phyloP scores from a whole-genome alignment of 192 early-diverging fungal species.

The Coemansia sp. region DNA sequence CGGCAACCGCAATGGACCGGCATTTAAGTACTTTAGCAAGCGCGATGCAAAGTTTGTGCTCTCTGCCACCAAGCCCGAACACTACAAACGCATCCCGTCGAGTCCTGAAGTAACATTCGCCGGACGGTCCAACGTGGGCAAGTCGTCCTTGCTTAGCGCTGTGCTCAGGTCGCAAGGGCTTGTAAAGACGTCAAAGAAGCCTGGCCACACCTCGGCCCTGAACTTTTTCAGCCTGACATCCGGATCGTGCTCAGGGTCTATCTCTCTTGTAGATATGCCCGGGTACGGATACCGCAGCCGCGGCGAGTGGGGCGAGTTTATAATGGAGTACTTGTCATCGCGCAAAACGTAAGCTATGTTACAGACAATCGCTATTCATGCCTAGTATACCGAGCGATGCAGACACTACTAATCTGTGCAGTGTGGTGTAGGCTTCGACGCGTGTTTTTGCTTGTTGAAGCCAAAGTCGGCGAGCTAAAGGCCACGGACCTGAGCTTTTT shows the following conservation, averaged over 20 bases:
- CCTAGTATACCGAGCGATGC: not conserved
- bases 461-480: conserved; percentile 54
- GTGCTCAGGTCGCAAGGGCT: conserved; percentile 31
- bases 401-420: not conserved
- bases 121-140: conserved; percentile 54
- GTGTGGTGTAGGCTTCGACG: conserved; percentile 26
- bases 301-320: conserved; percentile 50
- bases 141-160: conserved; percentile 50
- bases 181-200: conserved; percentile 50
- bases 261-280: conserved; percentile 55
- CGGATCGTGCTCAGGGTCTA: conserved; percentile 4
- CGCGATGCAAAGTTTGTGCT: conserved; percentile 43
- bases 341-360: conserved; percentile 32
- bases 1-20: not conserved
- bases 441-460: conserved; percentile 51
- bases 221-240: conserved; percentile 44
- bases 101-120: conserved; percentile 49
- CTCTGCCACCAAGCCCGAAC: conserved; percentile 26
- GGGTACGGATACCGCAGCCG: conserved; percentile 56
- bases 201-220: conserved; percentile 44
- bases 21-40: conserved; percentile 22
- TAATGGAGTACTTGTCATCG: conserved; percentile 37
- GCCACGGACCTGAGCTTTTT: conserved; percentile 39
- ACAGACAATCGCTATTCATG: not conserved
- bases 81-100: conserved; percentile 14